Base-by-base conservation (phyloP, 2,329 filamentous ascomycete species). In the Rachicladosporium sp. region DNA sequence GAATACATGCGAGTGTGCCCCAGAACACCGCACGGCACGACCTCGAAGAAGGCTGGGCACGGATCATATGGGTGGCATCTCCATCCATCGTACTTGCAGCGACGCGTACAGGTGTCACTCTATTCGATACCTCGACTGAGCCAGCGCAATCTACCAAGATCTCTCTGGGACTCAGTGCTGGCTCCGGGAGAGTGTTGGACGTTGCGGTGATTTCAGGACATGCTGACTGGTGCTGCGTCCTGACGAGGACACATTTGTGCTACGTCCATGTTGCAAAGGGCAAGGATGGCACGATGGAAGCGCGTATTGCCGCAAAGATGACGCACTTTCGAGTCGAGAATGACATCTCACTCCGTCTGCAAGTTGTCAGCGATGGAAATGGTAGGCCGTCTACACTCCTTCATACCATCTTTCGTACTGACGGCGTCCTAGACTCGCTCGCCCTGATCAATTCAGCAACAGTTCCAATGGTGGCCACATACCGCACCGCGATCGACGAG, bases 141-240 rank as follows among this genome's bases (percentile, higher is more conserved):
- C 46, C 45, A 15, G 42, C 42, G 6, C 44, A 43, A 10, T 46
- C 60, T 7, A 46, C 48, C 12, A 50, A 50, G 29, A 46, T 57
- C 3, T 30, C 49, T 7, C 23, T 63, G 5, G 47, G 54, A n/a
- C 41, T 55, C 1, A 35, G 45, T 5, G 50, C 48, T 6, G 54
- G 55, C 1, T 31, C 49, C 3, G 53, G 64, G 42, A 69, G 70
- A 69, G 71, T 85, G 35, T 53, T 85, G 42, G 72, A 81, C 50
- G 51, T 78, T 1, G 66, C 67, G 45, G 49, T 57, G 6, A 72
- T 71, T 42, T 66, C 68, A 1, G 50, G 56, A 2, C 60, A 69
- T 38, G 58, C 63, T 4, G 61, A 64, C 19, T 67, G 73, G n/a
- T 50, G 76, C 1, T 73, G 78, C 41, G 59, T 82, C 7, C 59